Evolutionary conservation across 495 filamentous ascomycete genomes (phyloP), one percentile per base, ranked within the genome.

Genomic region (Neurospora terricola): DNA sequence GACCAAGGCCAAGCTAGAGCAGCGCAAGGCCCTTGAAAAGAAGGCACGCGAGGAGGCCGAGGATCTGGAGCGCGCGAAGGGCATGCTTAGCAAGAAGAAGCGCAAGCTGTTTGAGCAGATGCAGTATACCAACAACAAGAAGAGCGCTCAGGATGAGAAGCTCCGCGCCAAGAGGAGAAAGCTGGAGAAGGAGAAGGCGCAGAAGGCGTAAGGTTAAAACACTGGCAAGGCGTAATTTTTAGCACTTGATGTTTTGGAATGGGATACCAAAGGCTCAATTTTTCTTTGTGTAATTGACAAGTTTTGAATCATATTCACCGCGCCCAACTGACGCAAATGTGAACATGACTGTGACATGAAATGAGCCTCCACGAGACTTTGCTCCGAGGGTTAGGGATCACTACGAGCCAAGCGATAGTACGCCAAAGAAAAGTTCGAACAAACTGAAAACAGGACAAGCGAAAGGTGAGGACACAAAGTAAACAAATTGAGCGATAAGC

Each of bases 71-170:
- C 86, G 93, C 80, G 89, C 91, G 81, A 95, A 95, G 87, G 93
- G 93, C 82, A 96, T 96, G 93, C 91, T 96, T 86, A 91, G 90
- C 82, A 89, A 93, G 83, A 94, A 93, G 89, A 95, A 95, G 87
- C 86, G 93, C 76, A 95, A 94, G 88, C 83, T 95, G 74, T 87
- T 93, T 71, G 93, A 95, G 85, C 94, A 96, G 88, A 96, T 96
- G 93, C 86, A 92, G 79, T 94, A 93, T 83, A 91, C 87, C 75
- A 95, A 95, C 82, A 92, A 90, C 83, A 91, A 92, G 86, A 90
- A 90, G 85, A 91, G 92, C 72, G 91, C 89, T 11, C 93, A 94
- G 82, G 90, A 91, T 39, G 82, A 85, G 79, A 85, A 84, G 82
- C 84, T 98, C 81, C 89, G 93, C 72, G 87, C 86, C 45, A 98